Percentiles rank a stretch among this genome's conserved stretches.
These are phyloP conservation scores for Salix dunnii DNA, from an alignment of 345 rosid genomes.

Conservation along the genomic window DNA sequence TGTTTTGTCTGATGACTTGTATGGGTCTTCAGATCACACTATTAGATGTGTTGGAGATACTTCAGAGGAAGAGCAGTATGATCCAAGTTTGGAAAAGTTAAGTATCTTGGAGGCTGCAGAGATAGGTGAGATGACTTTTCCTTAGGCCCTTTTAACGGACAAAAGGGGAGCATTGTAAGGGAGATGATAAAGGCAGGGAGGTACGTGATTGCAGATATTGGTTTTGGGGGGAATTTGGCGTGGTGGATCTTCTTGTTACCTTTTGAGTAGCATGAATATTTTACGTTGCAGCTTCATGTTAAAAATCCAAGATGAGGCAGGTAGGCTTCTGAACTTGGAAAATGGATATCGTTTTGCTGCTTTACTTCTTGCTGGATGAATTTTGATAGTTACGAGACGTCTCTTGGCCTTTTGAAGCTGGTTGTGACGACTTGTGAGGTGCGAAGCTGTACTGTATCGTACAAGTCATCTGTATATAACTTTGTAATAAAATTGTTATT, in stretches of 20 bases:
- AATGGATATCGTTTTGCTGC: not conserved
- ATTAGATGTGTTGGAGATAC: slow-evolving; percentile 27
- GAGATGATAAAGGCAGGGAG: not conserved
- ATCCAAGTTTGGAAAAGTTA: slow-evolving; percentile 1
- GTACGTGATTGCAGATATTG: not conserved
- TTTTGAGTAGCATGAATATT: not conserved
- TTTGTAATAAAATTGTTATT: not conserved
- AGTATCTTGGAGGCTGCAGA: slow-evolving; percentile 13
- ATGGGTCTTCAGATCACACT: slow-evolving; percentile 2
- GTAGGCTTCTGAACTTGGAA: not conserved
- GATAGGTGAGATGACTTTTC: slow-evolving; percentile 23
- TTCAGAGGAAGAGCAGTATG: slow-evolving; percentile 9
- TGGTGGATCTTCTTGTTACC: not conserved
- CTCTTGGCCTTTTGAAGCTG: not conserved
- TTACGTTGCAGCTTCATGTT: not conserved
- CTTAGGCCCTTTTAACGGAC: not conserved
- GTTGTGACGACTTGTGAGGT: not conserved
- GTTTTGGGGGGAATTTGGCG: not conserved
- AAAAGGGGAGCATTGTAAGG: not conserved
- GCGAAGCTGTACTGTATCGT: not conserved
- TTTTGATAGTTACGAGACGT: not conserved
- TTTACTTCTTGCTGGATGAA: not conserved
- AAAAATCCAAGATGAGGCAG: not conserved
- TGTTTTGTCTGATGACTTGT: not conserved
- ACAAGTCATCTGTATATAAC: not conserved